Base-by-base conservation (phyloP, 192 early-diverging fungal species). In the Umbelopsis isabellina region DNA sequence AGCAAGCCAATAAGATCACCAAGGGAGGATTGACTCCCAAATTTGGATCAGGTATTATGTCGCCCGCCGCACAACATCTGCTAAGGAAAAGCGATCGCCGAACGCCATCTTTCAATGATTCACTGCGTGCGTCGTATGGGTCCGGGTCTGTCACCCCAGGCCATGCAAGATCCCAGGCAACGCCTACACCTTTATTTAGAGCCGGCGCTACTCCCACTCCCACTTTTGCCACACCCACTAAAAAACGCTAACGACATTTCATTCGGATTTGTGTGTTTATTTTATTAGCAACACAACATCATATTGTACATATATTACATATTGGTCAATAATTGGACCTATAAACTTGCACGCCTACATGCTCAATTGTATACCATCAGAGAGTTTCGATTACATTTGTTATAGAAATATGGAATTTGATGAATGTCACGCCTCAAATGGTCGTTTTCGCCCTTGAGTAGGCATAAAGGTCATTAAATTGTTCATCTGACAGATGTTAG, bases 21-120 rank as follows among this genome's bases (percentile, higher is more conserved):
- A 49, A 69, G 66, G 70, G 49, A 49, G 61, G 66, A 2, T 49
- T 45, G 46, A 70, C 33, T 20, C 37, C 49, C 10, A 25, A 27
- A 45, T 46, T 55, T 66, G 72, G 75, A 16, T 46, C 76, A 13
- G 76, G 76, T 25, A 50, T 78, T 9, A 67, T 73, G 64, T 78
- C 76, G 20, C 76, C 71, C 16, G 76, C 76, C 35, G 76, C 76
- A 41, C 77, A 74, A 46, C 69, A 74, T 58, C 48, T 79, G 35
- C 49, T 71, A 21, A 58, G 69, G 45, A 74, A 70, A 53, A 70
- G 69, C 12, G 30, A 23, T 22, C 41, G 61, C 13, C 22, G 27
- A 7, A 71, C 77, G 6, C 72, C 77, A 15, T 64, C 66, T 33
- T 74, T 79, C 49, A 70, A 68, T 15, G 65, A 55, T 67, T 68